These are phyloP conservation scores for Balamuthia mandrillaris DNA, from an alignment of 208 protist genomes.

Conservation along the genomic window DNA sequence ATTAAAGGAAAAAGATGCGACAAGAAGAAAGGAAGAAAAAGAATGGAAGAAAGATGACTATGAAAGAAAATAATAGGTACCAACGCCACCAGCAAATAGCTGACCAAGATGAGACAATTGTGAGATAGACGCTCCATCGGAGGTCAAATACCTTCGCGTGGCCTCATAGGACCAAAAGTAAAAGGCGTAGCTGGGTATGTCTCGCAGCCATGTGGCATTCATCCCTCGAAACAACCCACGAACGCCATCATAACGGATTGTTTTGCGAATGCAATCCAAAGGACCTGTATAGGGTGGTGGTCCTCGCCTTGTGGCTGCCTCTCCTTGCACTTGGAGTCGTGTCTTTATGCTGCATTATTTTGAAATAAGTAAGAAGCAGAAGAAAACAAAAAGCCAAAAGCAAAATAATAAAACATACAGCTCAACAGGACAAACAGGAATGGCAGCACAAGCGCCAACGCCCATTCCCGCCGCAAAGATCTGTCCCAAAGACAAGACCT, in stretches of 20 bases:
- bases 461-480: not conserved
- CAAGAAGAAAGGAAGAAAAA: no score
- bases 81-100: no score
- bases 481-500: not conserved
- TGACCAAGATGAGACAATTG: no score
- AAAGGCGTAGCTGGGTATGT: conserved; percentile 37
- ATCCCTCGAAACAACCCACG: conserved; percentile 35
- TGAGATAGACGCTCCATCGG: no score
- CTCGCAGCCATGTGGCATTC: conserved; percentile 38
- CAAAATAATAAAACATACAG: no score
- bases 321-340: conserved; percentile 8
- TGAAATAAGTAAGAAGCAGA: no score
- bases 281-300: conserved; percentile 40
- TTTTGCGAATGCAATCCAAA: conserved; percentile 53
- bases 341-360: no score
- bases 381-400: no score
- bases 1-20: no score
- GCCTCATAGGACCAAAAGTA: conserved; percentile 53
- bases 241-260: conserved; percentile 11
- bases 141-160: not conserved
- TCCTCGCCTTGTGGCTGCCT: not conserved
- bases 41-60: no score
- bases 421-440: not conserved
- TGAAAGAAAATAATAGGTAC: no score
- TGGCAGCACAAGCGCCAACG: not conserved